Evolutionary conservation across 345 rosid genomes (phyloP), one percentile per base, ranked within the genome.

Genomic region (Hibiscus syriacus): DNA sequence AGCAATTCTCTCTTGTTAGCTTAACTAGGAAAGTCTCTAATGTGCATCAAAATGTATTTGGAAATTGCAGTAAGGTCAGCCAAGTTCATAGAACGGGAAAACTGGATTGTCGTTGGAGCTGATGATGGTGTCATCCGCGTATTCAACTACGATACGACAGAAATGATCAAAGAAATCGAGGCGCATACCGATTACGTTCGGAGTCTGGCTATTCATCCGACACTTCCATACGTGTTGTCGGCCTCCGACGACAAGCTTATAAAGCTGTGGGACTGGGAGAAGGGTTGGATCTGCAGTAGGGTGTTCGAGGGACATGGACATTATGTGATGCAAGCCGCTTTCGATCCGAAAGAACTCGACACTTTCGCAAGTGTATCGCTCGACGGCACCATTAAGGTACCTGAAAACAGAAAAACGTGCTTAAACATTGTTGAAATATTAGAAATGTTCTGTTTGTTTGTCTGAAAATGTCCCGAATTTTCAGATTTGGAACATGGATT

Each of bases 211-310:
- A 86, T 90, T 68, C 97, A 90, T 68, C 92, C 92, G 17, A 80
- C 83, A 41, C 86, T 86, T 67, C 95, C 90, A 29, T 86, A 82
- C 69, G 83, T 88, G 39, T 55, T 90, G 77, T 88, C 95, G 55
- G 81, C 86, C 38, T 90, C 88, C 16, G 91, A 88, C 79, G 94
- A 88, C 74, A 88, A 84, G 87, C 90, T 88, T 74, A 86, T 88
- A 72, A 90, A 90, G 72, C 89, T 88, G 65, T 90, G 97, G 97
- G 92, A 90, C 55, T 88, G 95, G 97, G 95, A 85, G 71, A 90
- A 88, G 68, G 92, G 83, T 41, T 90, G 94, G 94, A 68, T 72
- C 27, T 90, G 97, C 64, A 74, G 80, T 55, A 87, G 79, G 73
- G 82, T 88, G 46, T 90, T 90, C 54, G 92, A 85, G 72, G 97